A percentile compares a stretch with the other conserved stretches of the same genome.
Evolutionary conservation across 2,329 filamentous ascomycete species (phyloP).

Genomic region (Exutisphaerella laricina): DNA sequence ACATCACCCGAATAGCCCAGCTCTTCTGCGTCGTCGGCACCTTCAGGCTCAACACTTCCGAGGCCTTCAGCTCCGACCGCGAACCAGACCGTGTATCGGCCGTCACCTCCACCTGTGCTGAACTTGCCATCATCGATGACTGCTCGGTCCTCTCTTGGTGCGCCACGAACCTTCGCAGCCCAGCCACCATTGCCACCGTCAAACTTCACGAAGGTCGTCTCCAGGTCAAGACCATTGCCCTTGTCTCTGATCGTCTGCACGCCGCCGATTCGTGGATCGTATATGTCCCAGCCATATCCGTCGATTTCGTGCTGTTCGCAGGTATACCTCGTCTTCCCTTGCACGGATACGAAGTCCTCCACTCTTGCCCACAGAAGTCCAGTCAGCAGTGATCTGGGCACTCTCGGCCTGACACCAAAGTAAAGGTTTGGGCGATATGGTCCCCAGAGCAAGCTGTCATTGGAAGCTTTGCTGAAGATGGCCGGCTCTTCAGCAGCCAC

Average conservation of each 20-base stretch:
- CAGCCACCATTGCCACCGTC: constrained; percentile 73
- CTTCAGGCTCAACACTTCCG: constrained; percentile 58
- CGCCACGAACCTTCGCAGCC: constrained; percentile 82
- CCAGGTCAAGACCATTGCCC: constrained; percentile 81
- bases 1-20: constrained; percentile 58
- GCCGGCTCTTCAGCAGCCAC: constrained; percentile 18
- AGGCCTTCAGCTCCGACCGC: constrained; percentile 76
- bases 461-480: constrained; percentile 48
- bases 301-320: constrained; percentile 95
- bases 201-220: constrained; percentile 89
- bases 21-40: constrained; percentile 51
- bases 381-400: constrained; percentile 73
- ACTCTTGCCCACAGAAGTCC: constrained; percentile 86
- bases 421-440: constrained; percentile 92
- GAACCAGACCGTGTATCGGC: constrained; percentile 75
- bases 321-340: constrained; percentile 79
- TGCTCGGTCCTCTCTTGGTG: constrained; percentile 36
- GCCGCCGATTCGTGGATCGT: constrained; percentile 82
- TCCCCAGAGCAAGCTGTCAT: constrained; percentile 90
- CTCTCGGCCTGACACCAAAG: constrained; percentile 79
- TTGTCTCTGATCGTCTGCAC: constrained; percentile 86
- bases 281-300: constrained; percentile 97
- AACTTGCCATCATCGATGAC: constrained; percentile 3
- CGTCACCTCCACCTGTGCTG: constrained; percentile 37
- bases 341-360: constrained; percentile 69